Percentiles rank a stretch among this genome's conserved stretches.
Conservation (phyloP, 2,329 filamentous ascomycete genomes). For the Samsoniella hepiali region DNA sequence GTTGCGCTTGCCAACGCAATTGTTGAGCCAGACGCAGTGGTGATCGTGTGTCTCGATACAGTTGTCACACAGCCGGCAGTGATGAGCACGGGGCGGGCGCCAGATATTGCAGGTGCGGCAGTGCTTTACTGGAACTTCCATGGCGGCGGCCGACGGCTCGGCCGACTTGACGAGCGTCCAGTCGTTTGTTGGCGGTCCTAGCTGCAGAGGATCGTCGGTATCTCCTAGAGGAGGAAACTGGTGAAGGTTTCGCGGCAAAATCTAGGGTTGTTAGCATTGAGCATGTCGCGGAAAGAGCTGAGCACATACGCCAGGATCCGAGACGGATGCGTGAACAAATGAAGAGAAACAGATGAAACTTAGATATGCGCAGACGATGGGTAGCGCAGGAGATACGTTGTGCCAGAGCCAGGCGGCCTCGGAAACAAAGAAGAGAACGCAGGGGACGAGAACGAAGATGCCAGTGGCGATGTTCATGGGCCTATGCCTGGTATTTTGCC, state of each 20-base stretch:
- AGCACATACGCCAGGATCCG: conserved; percentile 82
- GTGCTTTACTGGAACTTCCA: conserved; percentile 98
- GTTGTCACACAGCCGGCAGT: conserved; percentile 95
- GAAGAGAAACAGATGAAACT: conserved; percentile 89
- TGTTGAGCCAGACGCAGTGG: conserved; percentile 98
- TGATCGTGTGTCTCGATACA: conserved; percentile 97
- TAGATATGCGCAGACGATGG: conserved; percentile 86
- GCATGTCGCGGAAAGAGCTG: not conserved
- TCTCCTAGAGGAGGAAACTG: conserved; percentile 74
- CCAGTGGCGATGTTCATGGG: conserved; percentile 89
- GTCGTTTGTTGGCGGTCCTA: conserved; percentile 84
- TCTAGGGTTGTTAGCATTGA: conserved; percentile 47
- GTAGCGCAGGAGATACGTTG: conserved; percentile 82
- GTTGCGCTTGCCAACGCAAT: conserved; percentile 93
- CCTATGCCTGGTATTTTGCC: conserved; percentile 82
- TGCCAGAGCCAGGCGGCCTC: conserved; percentile 84
- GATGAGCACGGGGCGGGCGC: conserved; percentile 91
- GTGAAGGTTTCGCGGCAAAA: conserved; percentile 88
- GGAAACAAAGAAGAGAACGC: conserved; percentile 78
- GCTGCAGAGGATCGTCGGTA: conserved; percentile 73
- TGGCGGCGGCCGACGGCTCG: conserved; percentile 72
- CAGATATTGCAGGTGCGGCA: conserved; percentile 98
- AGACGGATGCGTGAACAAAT: conserved; percentile 86
- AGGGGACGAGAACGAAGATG: conserved; percentile 73
- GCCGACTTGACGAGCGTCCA: conserved; percentile 90